Percentiles rank a stretch among this genome's conserved stretches.
Evolutionary conservation across 2,329 filamentous ascomycete genomes (phyloP).

Genomic region (Aphanoascus verrucosus): DNA sequence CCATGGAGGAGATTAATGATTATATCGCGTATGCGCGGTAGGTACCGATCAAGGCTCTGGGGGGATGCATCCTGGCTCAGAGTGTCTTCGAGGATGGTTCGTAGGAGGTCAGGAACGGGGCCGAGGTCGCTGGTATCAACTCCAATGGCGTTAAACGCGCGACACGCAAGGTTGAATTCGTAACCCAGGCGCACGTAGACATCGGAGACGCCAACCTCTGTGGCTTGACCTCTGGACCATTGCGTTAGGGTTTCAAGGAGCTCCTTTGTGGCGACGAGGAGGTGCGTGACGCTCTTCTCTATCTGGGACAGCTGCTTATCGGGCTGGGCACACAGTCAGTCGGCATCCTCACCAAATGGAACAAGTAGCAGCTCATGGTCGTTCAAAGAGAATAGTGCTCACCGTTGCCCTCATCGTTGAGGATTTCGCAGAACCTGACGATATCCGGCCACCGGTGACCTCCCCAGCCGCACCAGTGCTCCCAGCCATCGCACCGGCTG

Average conservation of each 20-base stretch:
- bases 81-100: conserved; percentile 87
- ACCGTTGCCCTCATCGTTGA: conserved; percentile 20
- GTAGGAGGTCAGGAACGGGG: conserved; percentile 83
- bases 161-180: conserved; percentile 98
- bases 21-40: conserved; percentile 91
- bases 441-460: conserved; percentile 51
- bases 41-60: conserved; percentile 83
- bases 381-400: background rate
- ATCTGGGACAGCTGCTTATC: conserved; percentile 82
- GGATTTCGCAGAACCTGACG: conserved; percentile 56
- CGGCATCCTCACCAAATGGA: conserved; percentile 6
- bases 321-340: conserved; percentile 39
- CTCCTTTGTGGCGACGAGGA: conserved; percentile 94
- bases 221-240: conserved; percentile 88
- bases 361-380: background rate
- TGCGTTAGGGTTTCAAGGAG: conserved; percentile 93
- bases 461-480: conserved; percentile 9
- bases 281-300: conserved; percentile 96
- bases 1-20: conserved; percentile 96
- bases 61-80: conserved; percentile 92
- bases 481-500: conserved; percentile 32
- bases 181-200: conserved; percentile 96
- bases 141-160: conserved; percentile 91
- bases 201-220: conserved; percentile 91
- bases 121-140: conserved; percentile 91